These are phyloP conservation scores for Stromatinia cepivora DNA, from an alignment of 2,329 filamentous ascomycete genomes.

Conservation along the genomic window DNA sequence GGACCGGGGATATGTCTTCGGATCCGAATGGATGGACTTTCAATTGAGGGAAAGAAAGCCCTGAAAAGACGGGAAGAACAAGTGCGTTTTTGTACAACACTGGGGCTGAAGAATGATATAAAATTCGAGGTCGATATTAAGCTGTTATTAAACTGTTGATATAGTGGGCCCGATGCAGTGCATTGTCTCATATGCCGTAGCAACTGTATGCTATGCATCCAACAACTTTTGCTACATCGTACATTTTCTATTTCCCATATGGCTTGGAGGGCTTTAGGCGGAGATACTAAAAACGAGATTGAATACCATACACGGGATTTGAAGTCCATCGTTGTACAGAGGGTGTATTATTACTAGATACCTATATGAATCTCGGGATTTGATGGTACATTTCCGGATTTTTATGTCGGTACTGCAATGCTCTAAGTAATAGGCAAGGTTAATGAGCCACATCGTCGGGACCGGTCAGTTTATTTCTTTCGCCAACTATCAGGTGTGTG, in stretches of 20 bases:
- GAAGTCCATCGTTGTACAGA: not conserved
- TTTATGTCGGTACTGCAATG: not conserved
- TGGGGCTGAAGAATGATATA: not conserved
- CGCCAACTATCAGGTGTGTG: slow-evolving; percentile 33
- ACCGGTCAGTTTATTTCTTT: slow-evolving; percentile 36
- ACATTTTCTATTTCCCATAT: not conserved
- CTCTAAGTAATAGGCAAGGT: not conserved
- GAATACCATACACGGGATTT: not conserved
- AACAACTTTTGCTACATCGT: not conserved
- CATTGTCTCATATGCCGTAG: not conserved
- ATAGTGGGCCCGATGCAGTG: not conserved
- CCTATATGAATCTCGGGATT: not conserved
- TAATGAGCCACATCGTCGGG: slow-evolving; percentile 25
- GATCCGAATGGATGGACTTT: not conserved
- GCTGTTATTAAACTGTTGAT: not conserved
- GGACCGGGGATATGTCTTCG: not conserved
- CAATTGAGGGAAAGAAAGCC: not conserved
- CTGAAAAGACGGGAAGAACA: not conserved
- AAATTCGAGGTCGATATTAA: not conserved
- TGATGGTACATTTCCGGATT: not conserved
- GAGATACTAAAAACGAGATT: not conserved
- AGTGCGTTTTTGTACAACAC: not conserved
- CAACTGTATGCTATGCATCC: not conserved
- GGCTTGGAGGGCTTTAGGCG: not conserved
- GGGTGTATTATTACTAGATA: not conserved